Evolutionary conservation across 352 stramenopile species (phyloP).

Genomic region (Pythium diclinum): DNA sequence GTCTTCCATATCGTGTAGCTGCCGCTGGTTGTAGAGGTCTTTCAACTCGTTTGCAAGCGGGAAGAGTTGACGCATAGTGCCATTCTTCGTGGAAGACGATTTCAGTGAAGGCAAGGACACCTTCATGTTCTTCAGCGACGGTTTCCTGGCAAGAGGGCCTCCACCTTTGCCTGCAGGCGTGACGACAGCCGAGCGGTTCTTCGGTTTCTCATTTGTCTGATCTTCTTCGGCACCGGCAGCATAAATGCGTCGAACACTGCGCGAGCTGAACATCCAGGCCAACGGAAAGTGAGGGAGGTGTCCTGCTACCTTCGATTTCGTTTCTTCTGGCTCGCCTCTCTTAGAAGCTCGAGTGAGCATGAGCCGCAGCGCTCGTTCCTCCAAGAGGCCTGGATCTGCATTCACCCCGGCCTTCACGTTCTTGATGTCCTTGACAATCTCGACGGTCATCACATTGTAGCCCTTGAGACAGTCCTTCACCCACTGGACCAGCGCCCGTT

Average conservation of each 20-base stretch:
- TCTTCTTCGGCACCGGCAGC: not conserved
- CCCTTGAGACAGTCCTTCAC: conserved; percentile 58
- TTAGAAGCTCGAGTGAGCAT: conserved; percentile 12
- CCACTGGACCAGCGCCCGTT: conserved; percentile 45
- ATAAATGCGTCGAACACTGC: conserved; percentile 5
- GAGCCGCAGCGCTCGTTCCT: conserved; percentile 12
- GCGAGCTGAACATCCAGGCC: not conserved
- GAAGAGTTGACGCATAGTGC: conserved; percentile 48
- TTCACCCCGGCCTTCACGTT: not conserved
- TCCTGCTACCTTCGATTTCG: conserved; percentile 2
- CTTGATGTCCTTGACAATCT: conserved; percentile 72
- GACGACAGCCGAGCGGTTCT: conserved; percentile 4
- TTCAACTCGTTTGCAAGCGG: conserved; percentile 47
- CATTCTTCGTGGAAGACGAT: conserved; percentile 44
- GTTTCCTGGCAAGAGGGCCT: not conserved
- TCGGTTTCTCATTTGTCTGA: not conserved
- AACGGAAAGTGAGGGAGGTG: not conserved
- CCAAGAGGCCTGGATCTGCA: not conserved
- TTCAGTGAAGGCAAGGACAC: conserved; percentile 33
- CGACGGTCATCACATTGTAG: conserved; percentile 71
- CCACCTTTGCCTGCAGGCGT: not conserved
- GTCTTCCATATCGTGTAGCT: conserved; percentile 60
- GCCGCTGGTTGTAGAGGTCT: conserved; percentile 42
- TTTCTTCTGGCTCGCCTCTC: not conserved
- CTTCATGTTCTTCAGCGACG: conserved; percentile 1